Percentiles rank a stretch among this genome's conserved stretches.
These are phyloP conservation scores for Shiraia sp. DNA, from an alignment of 2,329 filamentous ascomycete species.

Conservation along the genomic window DNA sequence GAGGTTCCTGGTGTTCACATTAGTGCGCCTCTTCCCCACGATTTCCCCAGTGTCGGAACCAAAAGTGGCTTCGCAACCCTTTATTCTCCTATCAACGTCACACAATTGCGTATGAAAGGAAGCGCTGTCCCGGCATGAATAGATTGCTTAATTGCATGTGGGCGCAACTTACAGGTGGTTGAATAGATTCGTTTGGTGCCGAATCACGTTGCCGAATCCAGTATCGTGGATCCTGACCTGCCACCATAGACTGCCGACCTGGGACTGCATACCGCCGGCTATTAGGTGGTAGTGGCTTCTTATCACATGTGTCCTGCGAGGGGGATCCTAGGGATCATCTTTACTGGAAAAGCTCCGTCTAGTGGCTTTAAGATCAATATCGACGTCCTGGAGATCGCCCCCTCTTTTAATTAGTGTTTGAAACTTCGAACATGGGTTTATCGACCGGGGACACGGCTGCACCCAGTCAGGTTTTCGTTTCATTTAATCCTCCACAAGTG, in stretches of 20 bases:
- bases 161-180: background rate
- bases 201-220: conserved; percentile 7
- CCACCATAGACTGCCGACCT: conserved; percentile 7
- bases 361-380: conserved; percentile 1
- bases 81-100: too few relatives aligned
- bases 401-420: conserved; percentile 4
- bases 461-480: conserved; percentile 1
- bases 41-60: too few relatives aligned
- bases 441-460: conserved; percentile 2
- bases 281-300: background rate
- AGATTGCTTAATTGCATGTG: conserved; percentile 1
- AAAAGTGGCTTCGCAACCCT: too few relatives aligned
- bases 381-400: conserved; percentile 3
- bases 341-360: background rate
- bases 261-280: conserved; percentile 2
- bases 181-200: conserved; percentile 3
- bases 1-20: too few relatives aligned
- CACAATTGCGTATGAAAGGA: too few relatives aligned
- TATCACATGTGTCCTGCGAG: background rate
- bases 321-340: background rate
- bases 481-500: conserved; percentile 5
- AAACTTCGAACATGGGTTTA: background rate
- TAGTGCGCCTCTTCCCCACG: too few relatives aligned
- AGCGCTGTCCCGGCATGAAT: background rate
- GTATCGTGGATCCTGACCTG: conserved; percentile 1